These are phyloP conservation scores for Cryptococcus sp. DNA, from an alignment of 1,284 basidiomycete genomes.

Conservation along the genomic window DNA sequence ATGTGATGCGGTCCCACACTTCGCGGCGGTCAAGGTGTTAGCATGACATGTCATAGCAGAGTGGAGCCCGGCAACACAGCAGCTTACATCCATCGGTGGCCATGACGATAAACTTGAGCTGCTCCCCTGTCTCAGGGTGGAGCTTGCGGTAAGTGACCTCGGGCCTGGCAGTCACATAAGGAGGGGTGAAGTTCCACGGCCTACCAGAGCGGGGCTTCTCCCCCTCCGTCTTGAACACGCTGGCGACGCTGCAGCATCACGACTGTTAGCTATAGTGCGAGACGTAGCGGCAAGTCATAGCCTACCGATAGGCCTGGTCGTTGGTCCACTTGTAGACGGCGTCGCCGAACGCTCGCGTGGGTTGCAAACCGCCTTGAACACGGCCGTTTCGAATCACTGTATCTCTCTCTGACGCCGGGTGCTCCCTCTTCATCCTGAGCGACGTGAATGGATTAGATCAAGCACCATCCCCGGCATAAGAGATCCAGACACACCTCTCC, in stretches of 20 bases:
- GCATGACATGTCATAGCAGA: no score
- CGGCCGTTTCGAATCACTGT: slow-evolving; percentile 81
- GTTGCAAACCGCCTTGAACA: slow-evolving; percentile 88
- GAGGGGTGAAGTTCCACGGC: slow-evolving; percentile 72
- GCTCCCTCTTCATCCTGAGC: slow-evolving; percentile 77
- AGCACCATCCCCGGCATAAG: not conserved
- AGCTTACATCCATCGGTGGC: slow-evolving; percentile 76
- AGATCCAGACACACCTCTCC: slow-evolving; percentile 15
- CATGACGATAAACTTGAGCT: slow-evolving; percentile 71
- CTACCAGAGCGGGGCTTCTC: slow-evolving; percentile 60
- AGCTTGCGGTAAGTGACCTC: slow-evolving; percentile 77
- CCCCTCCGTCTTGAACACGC: slow-evolving; percentile 63
- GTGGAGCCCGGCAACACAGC: not conserved
- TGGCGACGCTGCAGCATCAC: slow-evolving; percentile 56
- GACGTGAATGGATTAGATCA: not conserved
- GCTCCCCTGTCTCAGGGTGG: slow-evolving; percentile 43
- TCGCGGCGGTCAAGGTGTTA: no score
- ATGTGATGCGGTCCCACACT: slow-evolving; percentile 90
- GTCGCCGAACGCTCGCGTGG: slow-evolving; percentile 84
- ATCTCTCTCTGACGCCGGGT: slow-evolving; percentile 74
- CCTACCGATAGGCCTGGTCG: slow-evolving; percentile 68
- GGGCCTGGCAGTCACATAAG: slow-evolving; percentile 88
- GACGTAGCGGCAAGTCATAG: slow-evolving; percentile 2
- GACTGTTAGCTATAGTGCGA: not conserved
- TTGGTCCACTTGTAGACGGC: slow-evolving; percentile 78